Evolutionary conservation across 2,329 filamentous ascomycete genomes (phyloP).

Genomic region (Alternaria viburni): DNA sequence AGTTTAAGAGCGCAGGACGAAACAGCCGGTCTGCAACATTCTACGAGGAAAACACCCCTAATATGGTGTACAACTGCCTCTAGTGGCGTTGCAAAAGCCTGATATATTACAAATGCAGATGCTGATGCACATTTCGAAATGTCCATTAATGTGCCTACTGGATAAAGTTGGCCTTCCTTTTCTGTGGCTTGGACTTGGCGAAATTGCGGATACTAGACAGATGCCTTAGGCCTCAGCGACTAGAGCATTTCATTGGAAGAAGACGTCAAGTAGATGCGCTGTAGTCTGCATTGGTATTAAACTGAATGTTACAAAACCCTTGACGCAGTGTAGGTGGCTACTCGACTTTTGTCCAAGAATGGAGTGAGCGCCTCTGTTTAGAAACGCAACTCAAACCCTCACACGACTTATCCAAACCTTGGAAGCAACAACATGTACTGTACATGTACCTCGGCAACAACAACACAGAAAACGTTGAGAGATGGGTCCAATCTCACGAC

Average conservation of each 20-base stretch:
- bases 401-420: background rate
- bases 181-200: background rate
- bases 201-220: background rate
- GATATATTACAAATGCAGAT: background rate
- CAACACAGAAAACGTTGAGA: background rate
- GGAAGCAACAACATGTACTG: background rate
- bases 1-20: background rate
- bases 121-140: background rate
- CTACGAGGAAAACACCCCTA: background rate
- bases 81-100: background rate
- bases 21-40: background rate
- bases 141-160: background rate
- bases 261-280: background rate
- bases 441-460: constrained; percentile 4
- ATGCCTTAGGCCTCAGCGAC: background rate
- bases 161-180: background rate
- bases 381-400: background rate
- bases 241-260: background rate
- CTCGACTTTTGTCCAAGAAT: background rate
- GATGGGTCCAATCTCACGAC: constrained; percentile 15
- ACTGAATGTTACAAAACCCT: background rate
- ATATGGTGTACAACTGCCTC: background rate
- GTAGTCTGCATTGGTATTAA: background rate
- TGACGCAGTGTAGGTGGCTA: background rate
- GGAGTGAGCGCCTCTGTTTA: background rate